Percentiles rank a stretch among this genome's conserved stretches.
phyloP scores from a whole-genome alignment of 2,329 filamentous ascomycete genomes.

The Alternaria sp. region DNA sequence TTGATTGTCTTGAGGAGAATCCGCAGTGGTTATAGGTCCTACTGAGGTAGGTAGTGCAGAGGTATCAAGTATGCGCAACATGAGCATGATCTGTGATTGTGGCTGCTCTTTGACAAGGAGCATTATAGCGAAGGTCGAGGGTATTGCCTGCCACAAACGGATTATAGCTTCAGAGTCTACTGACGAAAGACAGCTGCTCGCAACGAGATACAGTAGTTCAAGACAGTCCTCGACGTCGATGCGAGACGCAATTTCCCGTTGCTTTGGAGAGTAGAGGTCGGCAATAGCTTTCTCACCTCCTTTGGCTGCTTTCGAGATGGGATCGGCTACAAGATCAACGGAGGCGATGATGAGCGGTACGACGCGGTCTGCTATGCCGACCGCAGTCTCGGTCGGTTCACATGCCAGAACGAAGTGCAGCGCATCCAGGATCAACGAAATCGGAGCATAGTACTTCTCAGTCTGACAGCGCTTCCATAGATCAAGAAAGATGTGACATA shows the following conservation, averaged over 20 bases:
- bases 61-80: conserved; percentile 71
- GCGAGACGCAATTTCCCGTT: conserved; percentile 60
- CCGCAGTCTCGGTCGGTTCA: conserved; percentile 66
- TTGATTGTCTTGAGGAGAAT: conserved; percentile 50
- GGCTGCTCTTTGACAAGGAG: conserved; percentile 74
- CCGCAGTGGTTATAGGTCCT: conserved; percentile 67
- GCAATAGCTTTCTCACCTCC: conserved; percentile 36
- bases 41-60: conserved; percentile 71
- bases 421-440: conserved; percentile 71
- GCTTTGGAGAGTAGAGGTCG: conserved; percentile 48
- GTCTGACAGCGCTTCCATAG: conserved; percentile 74
- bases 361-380: conserved; percentile 66
- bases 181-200: conserved; percentile 64
- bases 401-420: conserved; percentile 70
- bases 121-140: conserved; percentile 71
- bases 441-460: conserved; percentile 69
- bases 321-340: conserved; percentile 64
- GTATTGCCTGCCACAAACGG: conserved; percentile 72
- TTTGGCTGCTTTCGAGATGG: conserved; percentile 51
- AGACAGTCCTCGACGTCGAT: conserved; percentile 71
- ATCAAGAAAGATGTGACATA: conserved; percentile 69
- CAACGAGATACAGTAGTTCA: conserved; percentile 70
- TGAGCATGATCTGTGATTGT: conserved; percentile 67
- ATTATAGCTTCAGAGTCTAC: conserved; percentile 51
- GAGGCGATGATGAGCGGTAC: conserved; percentile 56